These are phyloP conservation scores for Conticribra weissflogii DNA, from an alignment of 108 stramenopile species.

Conservation along the genomic window DNA sequence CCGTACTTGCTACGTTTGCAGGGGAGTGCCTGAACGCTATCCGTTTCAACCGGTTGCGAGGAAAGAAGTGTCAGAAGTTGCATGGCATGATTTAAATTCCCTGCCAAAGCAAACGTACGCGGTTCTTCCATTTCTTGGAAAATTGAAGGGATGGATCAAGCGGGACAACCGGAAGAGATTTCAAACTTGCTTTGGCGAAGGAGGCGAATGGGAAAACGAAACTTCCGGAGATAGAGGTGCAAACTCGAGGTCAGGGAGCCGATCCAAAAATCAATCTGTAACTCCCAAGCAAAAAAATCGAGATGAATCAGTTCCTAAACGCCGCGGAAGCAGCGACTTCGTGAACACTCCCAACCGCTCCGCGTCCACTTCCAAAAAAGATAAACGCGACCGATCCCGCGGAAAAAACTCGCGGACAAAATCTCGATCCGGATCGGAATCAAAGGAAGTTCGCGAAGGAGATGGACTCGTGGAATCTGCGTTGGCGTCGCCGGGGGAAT, in stretches of 20 bases:
- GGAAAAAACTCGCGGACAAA: conserved; percentile 18
- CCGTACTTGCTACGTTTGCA: conserved; percentile 78
- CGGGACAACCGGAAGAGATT: conserved; percentile 24
- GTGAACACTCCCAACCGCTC: background rate
- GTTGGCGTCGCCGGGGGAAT: conserved; percentile 59
- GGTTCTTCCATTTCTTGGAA: conserved; percentile 70
- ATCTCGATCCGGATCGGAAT: conserved; percentile 36
- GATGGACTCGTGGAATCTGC: conserved; percentile 65
- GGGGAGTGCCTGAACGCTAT: conserved; percentile 82
- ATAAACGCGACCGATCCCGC: conserved; percentile 27
- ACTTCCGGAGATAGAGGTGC: background rate
- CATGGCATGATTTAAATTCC: conserved; percentile 65
- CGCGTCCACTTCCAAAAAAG: conserved; percentile 6
- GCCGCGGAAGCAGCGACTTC: background rate
- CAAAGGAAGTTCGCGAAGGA: conserved; percentile 41
- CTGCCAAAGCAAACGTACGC: conserved; percentile 76
- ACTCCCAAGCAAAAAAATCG: conserved; percentile 28
- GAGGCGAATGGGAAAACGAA: background rate
- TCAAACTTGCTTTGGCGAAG: background rate
- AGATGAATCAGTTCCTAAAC: conserved; percentile 8
- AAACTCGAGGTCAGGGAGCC: conserved; percentile 12
- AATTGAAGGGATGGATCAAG: conserved; percentile 72
- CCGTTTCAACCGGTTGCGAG: conserved; percentile 85
- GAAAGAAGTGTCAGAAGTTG: conserved; percentile 77
- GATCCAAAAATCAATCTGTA: background rate